These are phyloP conservation scores for Penicillium arizonense DNA, from an alignment of 495 filamentous ascomycete genomes.

Conservation along the genomic window DNA sequence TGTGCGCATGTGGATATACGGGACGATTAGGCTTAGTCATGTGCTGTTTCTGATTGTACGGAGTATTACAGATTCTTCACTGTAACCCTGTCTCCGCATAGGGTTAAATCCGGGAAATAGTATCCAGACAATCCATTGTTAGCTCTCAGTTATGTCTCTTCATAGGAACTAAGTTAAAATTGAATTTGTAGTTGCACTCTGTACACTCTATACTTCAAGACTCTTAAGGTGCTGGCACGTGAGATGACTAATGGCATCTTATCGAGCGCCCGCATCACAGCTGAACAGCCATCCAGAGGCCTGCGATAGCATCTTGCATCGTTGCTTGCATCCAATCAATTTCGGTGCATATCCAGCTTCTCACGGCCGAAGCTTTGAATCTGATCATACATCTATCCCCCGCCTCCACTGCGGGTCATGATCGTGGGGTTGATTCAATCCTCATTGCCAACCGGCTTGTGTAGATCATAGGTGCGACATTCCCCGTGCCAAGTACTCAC, in stretches of 20 bases:
- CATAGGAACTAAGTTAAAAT: too few species aligned
- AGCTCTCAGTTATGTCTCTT: too few species aligned
- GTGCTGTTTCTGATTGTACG: neutral
- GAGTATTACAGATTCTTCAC: neutral
- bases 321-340: slow-evolving; percentile 19
- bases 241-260: slow-evolving; percentile 13
- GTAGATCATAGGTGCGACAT: slow-evolving; percentile 5
- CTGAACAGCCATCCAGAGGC: slow-evolving; percentile 24
- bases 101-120: neutral
- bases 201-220: too few species aligned
- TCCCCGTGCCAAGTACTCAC: neutral
- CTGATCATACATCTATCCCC: slow-evolving; percentile 3
- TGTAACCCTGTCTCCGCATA: neutral
- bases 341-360: slow-evolving; percentile 1
- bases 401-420: slow-evolving; percentile 24
- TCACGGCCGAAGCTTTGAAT: neutral
- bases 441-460: slow-evolving; percentile 7
- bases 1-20: too few species aligned
- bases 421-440: slow-evolving; percentile 17
- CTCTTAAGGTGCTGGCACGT: too few species aligned
- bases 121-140: neutral
- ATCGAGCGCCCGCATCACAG: neutral
- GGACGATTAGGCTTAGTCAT: neutral
- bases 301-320: slow-evolving; percentile 17
- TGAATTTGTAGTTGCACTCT: too few species aligned